phyloP scores from a whole-genome alignment of 192 early-diverging fungal species.

The Funneliformis mosseae region DNA sequence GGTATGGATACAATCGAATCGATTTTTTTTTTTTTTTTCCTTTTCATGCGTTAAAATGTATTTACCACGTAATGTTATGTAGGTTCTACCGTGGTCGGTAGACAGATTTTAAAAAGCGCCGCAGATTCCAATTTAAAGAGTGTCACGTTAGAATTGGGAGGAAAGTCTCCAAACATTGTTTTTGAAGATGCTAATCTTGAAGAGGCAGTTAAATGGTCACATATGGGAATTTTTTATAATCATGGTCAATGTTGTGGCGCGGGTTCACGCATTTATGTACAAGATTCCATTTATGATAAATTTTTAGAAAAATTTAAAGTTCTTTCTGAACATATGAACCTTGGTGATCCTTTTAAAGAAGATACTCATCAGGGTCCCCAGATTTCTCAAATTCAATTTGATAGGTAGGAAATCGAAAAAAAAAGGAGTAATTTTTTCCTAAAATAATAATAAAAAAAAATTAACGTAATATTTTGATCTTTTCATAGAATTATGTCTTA shows the following conservation, averaged over 20 bases:
- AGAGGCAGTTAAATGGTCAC: slow-evolving; percentile 66
- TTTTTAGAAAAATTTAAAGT: slow-evolving; percentile 69
- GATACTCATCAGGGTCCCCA: slow-evolving; percentile 72
- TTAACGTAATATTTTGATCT: background rate
- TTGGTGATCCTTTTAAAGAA: slow-evolving; percentile 71
- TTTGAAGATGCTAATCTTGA: slow-evolving; percentile 81
- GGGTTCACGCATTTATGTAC: slow-evolving; percentile 77
- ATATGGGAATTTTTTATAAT: slow-evolving; percentile 73
- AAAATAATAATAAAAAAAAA: background rate
- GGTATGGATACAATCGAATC: slow-evolving; percentile 38
- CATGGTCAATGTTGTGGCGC: slow-evolving; percentile 86
- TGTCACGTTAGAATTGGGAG: slow-evolving; percentile 84
- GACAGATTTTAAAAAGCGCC: slow-evolving; percentile 58
- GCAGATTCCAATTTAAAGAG: slow-evolving; percentile 71
- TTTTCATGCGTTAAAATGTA: background rate
- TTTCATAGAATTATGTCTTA: slow-evolving; percentile 51
- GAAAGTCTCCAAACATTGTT: slow-evolving; percentile 84
- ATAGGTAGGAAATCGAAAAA: slow-evolving; percentile 38
- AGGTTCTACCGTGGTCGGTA: slow-evolving; percentile 66
- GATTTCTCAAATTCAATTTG: slow-evolving; percentile 65
- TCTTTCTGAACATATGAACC: slow-evolving; percentile 49
- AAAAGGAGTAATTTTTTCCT: background rate
- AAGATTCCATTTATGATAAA: slow-evolving; percentile 65
- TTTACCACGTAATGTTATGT: too few species aligned
- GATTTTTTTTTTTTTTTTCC: slow-evolving; percentile 3